Conservation (phyloP, 805 yeast genomes). For the Candida succiphila region DNA sequence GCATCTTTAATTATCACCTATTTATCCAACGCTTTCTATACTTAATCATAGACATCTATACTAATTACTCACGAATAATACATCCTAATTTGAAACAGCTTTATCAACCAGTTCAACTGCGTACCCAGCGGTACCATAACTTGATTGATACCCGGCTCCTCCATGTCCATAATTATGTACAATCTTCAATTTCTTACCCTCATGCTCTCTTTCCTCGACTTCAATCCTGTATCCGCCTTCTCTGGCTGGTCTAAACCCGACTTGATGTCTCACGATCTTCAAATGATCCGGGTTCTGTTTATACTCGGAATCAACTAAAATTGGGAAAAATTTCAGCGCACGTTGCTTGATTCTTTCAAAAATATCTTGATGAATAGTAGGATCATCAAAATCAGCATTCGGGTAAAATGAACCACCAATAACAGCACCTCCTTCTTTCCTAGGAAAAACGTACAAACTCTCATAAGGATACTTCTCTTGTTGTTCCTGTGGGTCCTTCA, state of each 20-base stretch:
- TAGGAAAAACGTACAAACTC: constrained; percentile 51
- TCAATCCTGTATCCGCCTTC: constrained; percentile 49
- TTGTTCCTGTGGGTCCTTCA: constrained; percentile 17
- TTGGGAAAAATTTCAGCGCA: constrained; percentile 32
- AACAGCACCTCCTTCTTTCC: constrained; percentile 64
- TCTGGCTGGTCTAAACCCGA: constrained; percentile 63
- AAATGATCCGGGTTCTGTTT: constrained; percentile 24
- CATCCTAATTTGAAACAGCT: background rate
- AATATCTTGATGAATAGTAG: constrained; percentile 29
- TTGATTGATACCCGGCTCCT: constrained; percentile 61
- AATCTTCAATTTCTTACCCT: constrained; percentile 19
- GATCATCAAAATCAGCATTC: constrained; percentile 9
- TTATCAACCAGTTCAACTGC: background rate
- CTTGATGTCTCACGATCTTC: constrained; percentile 40
- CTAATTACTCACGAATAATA: background rate
- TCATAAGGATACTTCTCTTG: constrained; percentile 39
- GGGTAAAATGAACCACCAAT: constrained; percentile 42
- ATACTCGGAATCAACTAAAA: constrained; percentile 20
- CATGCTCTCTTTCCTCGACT: constrained; percentile 18
- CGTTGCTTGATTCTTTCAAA: constrained; percentile 36
- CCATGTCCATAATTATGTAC: constrained; percentile 67
- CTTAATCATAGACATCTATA: background rate
- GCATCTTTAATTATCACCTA: background rate
- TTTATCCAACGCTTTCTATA: background rate
- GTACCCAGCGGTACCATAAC: background rate